Conservation (phyloP, 176 grass and related monocot species). For the Puya raimondii region DNA sequence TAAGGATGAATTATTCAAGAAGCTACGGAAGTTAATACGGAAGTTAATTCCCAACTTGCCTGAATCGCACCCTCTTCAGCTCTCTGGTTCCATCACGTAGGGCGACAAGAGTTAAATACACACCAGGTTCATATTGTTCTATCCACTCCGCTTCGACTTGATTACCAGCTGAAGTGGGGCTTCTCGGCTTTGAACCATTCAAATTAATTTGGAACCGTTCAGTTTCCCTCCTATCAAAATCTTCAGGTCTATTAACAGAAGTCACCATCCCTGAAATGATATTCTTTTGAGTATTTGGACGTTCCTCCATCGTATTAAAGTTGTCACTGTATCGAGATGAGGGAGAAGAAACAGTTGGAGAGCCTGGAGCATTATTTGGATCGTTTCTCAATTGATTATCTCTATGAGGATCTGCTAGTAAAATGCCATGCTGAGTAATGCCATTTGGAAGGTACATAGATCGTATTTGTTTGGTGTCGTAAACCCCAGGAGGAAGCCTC, state of each 20-base stretch:
- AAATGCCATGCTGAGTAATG: neutral
- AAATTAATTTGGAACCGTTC: slow-evolving; percentile 62
- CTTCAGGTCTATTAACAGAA: slow-evolving; percentile 27
- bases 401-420: slow-evolving; percentile 22
- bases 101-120: slow-evolving; percentile 74
- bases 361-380: neutral
- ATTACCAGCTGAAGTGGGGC: slow-evolving; percentile 26
- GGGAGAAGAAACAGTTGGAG: neutral
- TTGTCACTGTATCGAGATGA: slow-evolving; percentile 17
- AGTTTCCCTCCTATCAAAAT: slow-evolving; percentile 49
- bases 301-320: slow-evolving; percentile 26
- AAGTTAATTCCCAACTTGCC: slow-evolving; percentile 21
- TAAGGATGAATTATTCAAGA: neutral
- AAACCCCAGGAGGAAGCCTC: slow-evolving; percentile 44
- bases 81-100: slow-evolving; percentile 82
- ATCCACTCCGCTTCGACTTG: slow-evolving; percentile 89
- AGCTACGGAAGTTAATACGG: neutral
- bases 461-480: slow-evolving; percentile 29
- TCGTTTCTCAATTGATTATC: slow-evolving; percentile 33
- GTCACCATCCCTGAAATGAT: slow-evolving; percentile 19
- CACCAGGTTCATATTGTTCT: slow-evolving; percentile 89
- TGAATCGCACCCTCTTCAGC: slow-evolving; percentile 92
- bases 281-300: slow-evolving; percentile 19
- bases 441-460: slow-evolving; percentile 25
- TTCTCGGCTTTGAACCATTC: slow-evolving; percentile 25